Evolutionary conservation across 257 asterid genomes (phyloP).

Genomic region (Solanum ahanhuiri): DNA sequence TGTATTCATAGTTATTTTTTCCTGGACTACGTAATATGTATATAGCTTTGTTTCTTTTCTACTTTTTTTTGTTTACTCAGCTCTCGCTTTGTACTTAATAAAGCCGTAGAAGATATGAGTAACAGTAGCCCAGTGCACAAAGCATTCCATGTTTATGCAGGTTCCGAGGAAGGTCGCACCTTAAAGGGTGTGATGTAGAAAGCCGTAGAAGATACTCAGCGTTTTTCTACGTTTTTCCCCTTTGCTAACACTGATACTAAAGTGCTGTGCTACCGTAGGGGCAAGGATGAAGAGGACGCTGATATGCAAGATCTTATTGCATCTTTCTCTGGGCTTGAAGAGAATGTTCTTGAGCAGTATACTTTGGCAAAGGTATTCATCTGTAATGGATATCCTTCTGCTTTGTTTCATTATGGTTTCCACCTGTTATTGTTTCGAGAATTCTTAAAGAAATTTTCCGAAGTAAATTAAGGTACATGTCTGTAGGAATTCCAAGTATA

Average conservation of each 20-base stretch:
- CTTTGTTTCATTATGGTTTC: background rate
- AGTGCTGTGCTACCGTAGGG: conserved; percentile 29
- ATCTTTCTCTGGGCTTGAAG: conserved; percentile 81
- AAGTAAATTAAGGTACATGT: background rate
- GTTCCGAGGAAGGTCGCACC: background rate
- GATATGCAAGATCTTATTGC: conserved; percentile 70
- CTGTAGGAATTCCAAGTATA: background rate
- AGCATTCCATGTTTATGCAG: background rate
- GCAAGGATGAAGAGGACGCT: conserved; percentile 51
- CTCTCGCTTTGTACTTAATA: background rate
- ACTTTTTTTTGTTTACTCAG: background rate
- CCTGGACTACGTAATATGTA: background rate
- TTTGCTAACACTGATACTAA: conserved; percentile 7
- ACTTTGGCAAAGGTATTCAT: conserved; percentile 77
- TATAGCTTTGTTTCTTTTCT: background rate
- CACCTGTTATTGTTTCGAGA: background rate
- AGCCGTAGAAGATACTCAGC: background rate
- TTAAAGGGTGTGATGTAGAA: background rate
- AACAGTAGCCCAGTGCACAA: background rate
- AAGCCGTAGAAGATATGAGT: background rate
- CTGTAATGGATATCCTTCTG: background rate
- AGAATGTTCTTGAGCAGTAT: conserved; percentile 82
- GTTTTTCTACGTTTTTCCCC: background rate
- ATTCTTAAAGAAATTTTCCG: background rate
- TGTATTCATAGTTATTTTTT: background rate